phyloP scores from a whole-genome alignment of 495 filamentous ascomycete genomes.

The Aeminium ludgeri region DNA sequence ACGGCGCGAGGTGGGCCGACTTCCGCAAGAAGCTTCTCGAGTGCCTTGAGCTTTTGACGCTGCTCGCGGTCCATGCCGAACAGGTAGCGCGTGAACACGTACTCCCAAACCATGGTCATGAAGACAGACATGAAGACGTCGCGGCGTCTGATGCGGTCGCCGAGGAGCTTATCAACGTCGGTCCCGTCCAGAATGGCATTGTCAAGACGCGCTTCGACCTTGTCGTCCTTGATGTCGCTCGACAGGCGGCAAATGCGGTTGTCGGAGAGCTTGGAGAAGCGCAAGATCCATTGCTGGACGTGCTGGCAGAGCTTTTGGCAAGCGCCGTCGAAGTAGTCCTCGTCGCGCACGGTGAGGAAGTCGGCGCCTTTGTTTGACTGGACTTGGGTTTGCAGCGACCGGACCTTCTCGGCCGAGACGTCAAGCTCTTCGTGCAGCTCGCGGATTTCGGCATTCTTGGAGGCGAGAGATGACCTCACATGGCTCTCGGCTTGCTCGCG shows the following conservation, averaged over 20 bases:
- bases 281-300: slow-evolving; percentile 87
- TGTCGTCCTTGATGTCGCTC: slow-evolving; percentile 68
- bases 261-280: slow-evolving; percentile 92
- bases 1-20: slow-evolving; percentile 65
- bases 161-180: slow-evolving; percentile 70
- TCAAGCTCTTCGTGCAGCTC: slow-evolving; percentile 64
- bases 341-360: slow-evolving; percentile 67
- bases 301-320: slow-evolving; percentile 87
- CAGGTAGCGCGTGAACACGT: slow-evolving; percentile 89
- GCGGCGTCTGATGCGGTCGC: slow-evolving; percentile 67
- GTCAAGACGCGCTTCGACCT: slow-evolving; percentile 79
- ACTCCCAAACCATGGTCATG: slow-evolving; percentile 98
- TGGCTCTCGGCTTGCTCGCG: slow-evolving; percentile 45
- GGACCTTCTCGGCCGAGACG: slow-evolving; percentile 58
- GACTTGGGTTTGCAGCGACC: slow-evolving; percentile 68
- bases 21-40: slow-evolving; percentile 80
- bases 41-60: slow-evolving; percentile 82
- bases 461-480: slow-evolving; percentile 41
- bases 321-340: slow-evolving; percentile 87
- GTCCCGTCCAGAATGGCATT: slow-evolving; percentile 86
- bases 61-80: slow-evolving; percentile 97
- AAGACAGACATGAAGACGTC: slow-evolving; percentile 94
- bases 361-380: slow-evolving; percentile 41
- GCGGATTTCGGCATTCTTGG: slow-evolving; percentile 64
- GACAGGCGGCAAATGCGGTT: slow-evolving; percentile 66